Conservation (phyloP, 2,329 filamentous ascomycete species). For the Teratosphaeria gauchensis region DNA sequence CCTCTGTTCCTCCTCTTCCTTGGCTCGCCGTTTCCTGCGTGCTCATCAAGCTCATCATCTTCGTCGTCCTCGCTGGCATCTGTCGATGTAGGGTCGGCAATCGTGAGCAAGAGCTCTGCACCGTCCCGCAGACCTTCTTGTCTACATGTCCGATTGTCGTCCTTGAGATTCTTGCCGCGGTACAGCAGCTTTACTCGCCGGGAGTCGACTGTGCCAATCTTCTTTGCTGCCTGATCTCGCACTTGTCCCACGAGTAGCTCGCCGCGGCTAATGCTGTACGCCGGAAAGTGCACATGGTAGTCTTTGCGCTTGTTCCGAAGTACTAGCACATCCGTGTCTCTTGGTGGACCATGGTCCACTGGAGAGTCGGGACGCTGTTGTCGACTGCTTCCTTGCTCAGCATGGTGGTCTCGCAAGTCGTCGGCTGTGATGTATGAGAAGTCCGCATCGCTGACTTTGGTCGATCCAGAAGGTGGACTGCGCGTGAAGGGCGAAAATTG, state of each 20-base stretch:
- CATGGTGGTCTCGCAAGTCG: slow-evolving; percentile 43
- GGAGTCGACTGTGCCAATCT: slow-evolving; percentile 52
- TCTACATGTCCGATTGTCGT: slow-evolving; percentile 47
- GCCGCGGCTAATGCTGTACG: slow-evolving; percentile 65
- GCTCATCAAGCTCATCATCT: slow-evolving; percentile 26
- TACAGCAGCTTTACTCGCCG: slow-evolving; percentile 58
- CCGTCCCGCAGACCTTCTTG: slow-evolving; percentile 50
- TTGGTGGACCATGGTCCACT: slow-evolving; percentile 29
- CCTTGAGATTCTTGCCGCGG: slow-evolving; percentile 62
- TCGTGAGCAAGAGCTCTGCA: slow-evolving; percentile 51
- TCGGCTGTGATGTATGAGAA: slow-evolving; percentile 77
- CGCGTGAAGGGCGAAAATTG: slow-evolving; percentile 43
- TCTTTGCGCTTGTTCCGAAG: slow-evolving; percentile 58
- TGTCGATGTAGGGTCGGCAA: slow-evolving; percentile 42
- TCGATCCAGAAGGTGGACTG: slow-evolving; percentile 25
- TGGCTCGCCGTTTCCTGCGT: slow-evolving; percentile 18
- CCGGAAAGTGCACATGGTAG: slow-evolving; percentile 63
- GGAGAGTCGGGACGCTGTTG: slow-evolving; percentile 36
- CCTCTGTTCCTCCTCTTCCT: slow-evolving; percentile 32
- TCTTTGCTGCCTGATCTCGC: slow-evolving; percentile 55
- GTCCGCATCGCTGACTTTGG: slow-evolving; percentile 63
- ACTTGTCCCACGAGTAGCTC: slow-evolving; percentile 59
- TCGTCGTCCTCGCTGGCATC: slow-evolving; percentile 33
- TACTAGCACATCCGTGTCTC: slow-evolving; percentile 60
- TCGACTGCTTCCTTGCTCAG: background rate